Evolutionary conservation across 352 stramenopile genomes (phyloP), one percentile per base, ranked within the genome.

Genomic region (Globisporangium ultimum): DNA sequence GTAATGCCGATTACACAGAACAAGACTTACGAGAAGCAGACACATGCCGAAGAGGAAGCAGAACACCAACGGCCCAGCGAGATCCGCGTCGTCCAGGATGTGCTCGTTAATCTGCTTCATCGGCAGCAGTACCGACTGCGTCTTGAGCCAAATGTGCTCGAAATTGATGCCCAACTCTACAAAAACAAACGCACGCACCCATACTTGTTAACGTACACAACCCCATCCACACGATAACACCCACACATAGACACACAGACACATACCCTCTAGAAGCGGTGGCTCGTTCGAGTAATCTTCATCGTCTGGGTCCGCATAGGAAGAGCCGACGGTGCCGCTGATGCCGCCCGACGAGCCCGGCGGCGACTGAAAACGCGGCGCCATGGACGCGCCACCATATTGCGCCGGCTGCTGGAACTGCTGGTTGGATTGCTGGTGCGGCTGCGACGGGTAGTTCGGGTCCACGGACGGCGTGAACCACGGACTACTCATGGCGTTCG

Each of bases 81-180:
- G 74, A 61, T 99, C 97, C 17, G 89, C 80, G 61, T 96, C 86
- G 55, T 98, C 87, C 34, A 98, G 71, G 64, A 97, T 95, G 55
- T 92, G 78, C 58, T 92, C 82, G 55, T 92, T 89, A 56, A 96
- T 89, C 56, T 90, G 74, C 74, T 90, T 92, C 20, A 82, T 95
- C n/a, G 96, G 96, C 36, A 98, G 79, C 40, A 99, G 72, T 45
- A 99, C 96, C 0, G 96, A 95, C 63, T 97, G 84, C 12, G 92
- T 98, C 83, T 99, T 99, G 63, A 85, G 76, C 71, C 91, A 93
- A 62, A 99, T 99, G 66, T 99, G 96, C 36, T 93, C 79, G 53
- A 99, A 97, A 69, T 98, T 96, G 61, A 99, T 98, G 14, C 96
- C 97, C 14, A 99, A 69, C 71, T 99, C 97, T 91, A 41, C 42